Conservation (phyloP, 257 asterid genomes). For the Asclepias syriaca region DNA sequence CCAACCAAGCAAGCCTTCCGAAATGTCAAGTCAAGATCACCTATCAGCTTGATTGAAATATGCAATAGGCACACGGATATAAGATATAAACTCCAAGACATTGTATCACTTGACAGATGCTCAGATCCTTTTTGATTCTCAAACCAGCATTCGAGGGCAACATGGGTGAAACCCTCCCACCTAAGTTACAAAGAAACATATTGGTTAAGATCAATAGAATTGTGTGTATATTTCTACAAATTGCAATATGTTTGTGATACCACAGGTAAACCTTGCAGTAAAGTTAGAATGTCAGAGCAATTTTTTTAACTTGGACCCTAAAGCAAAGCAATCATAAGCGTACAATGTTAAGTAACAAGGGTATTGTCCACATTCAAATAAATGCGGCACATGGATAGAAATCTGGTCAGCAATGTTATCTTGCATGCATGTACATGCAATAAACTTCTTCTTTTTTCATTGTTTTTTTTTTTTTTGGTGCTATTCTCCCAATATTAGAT, state of each 20-base stretch:
- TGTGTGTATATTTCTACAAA: background rate
- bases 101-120: slow-evolving; percentile 18
- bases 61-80: slow-evolving; percentile 44
- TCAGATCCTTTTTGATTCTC: slow-evolving; percentile 29
- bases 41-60: slow-evolving; percentile 49
- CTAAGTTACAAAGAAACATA: slow-evolving; percentile 23
- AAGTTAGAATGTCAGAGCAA: background rate
- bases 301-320: background rate
- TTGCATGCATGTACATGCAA: background rate
- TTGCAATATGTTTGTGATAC: background rate
- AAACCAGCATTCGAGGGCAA: slow-evolving; percentile 52
- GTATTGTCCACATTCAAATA: background rate
- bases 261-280: background rate
- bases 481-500: slow-evolving; percentile 3
- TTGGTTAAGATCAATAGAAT: background rate
- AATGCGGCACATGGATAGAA: background rate
- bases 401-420: slow-evolving; percentile 3
- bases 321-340: background rate
- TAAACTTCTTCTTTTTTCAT: background rate
- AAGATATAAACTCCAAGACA: slow-evolving; percentile 20
- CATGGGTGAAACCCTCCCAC: slow-evolving; percentile 86
- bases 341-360: background rate
- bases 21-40: slow-evolving; percentile 46
- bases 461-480: background rate
- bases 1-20: slow-evolving; percentile 80